Evolutionary conservation across 2,329 filamentous ascomycete species (phyloP), one percentile per base, ranked within the genome.

Genomic region (Exophiala sideris): DNA sequence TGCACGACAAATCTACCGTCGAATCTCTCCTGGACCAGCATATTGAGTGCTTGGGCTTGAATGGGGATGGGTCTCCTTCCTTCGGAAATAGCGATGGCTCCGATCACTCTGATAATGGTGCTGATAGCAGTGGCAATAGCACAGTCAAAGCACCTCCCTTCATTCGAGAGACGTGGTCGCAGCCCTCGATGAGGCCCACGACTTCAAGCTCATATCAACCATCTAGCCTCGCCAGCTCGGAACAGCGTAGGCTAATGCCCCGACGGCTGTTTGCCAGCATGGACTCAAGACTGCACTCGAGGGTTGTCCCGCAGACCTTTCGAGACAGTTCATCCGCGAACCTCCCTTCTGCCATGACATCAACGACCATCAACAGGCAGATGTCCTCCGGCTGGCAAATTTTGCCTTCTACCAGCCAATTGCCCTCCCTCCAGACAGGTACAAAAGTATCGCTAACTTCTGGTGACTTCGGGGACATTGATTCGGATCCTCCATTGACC

Each of bases 21-120:
- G 62, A 63, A 38, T 65, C 63, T 14, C 58, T 65, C 16, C 54
- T 65, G 7, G 63, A 65, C 38, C 52, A 57, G 21, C 62, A 65
- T 50, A 65, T 65, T 38, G 63, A 62, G 55, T 62, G 60, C 46
- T 47, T 65, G 10, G 63, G 62, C 12, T 39, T 65, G 39, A 41
- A 50, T 9, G 57, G 53, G 11, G 38, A 41, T 44, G 11, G 14
- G 6, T 10, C 24, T 39, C 50, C 41, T 50, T 46, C 14, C n/a
- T 33, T 52, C 10, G 54, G 39, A 24, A 32, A 10, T 14, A 44
- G 41, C 10, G 34, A 29, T 32, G 46, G 42, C 7, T 48, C 21
- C 8, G 40, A 35, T 12, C 42, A 10, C n/a, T 48, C 50, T 11
- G 40, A 52, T 9, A 35, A 11, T 11, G 24, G 14, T 6, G 24